Conservation (phyloP, 2,329 filamentous ascomycete genomes). For the Xylariaceae sp. region DNA sequence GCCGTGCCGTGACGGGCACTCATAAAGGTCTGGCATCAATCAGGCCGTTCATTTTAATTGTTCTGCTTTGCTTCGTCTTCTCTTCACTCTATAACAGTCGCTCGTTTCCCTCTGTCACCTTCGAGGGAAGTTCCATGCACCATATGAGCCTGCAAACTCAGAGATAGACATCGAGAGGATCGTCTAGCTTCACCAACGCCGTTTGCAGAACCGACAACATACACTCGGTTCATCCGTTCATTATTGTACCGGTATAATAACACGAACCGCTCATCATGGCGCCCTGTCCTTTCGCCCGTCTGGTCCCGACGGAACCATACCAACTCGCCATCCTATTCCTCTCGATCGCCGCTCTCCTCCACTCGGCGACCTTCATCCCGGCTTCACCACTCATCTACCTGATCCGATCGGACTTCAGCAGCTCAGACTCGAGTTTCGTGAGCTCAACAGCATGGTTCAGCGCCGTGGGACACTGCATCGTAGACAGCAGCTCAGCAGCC, state of each 20-base stretch:
- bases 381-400: slow-evolving; percentile 12
- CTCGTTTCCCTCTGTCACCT: neutral
- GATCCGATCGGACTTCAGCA: slow-evolving; percentile 10
- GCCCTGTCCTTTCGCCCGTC: neutral
- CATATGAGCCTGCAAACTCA: neutral
- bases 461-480: slow-evolving; percentile 13
- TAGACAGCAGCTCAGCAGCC: neutral
- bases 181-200: neutral
- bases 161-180: neutral
- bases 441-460: slow-evolving; percentile 15
- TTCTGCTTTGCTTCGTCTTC: no score
- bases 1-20: neutral
- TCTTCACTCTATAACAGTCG: neutral
- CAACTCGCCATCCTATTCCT: slow-evolving; percentile 13
- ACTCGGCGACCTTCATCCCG: slow-evolving; percentile 3
- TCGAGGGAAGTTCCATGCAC: neutral
- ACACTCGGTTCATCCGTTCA: neutral
- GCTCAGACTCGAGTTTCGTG: neutral
- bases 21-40: no score
- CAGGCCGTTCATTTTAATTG: no score
- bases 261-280: slow-evolving; percentile 4
- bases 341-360: slow-evolving; percentile 1
- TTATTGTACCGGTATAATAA: neutral
- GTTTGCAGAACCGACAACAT: neutral
- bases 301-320: slow-evolving; percentile 5